Conservation (phyloP, 2,329 filamentous ascomycete species). For the Daldinia sp. region DNA sequence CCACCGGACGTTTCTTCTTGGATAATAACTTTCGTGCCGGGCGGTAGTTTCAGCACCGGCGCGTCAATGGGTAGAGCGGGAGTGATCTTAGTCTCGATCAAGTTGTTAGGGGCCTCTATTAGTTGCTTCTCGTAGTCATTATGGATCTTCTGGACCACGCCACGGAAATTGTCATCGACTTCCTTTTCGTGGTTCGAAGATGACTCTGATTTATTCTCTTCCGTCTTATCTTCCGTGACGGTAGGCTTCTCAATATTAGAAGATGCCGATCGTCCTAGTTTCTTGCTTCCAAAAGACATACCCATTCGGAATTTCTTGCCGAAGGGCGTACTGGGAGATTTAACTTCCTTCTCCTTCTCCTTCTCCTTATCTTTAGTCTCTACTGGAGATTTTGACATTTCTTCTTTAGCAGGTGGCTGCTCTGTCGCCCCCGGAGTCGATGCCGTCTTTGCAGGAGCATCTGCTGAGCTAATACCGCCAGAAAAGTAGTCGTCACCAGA, state of each 20-base stretch:
- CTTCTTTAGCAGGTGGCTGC: constrained; percentile 51
- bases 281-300: constrained; percentile 80
- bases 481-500: constrained; percentile 84
- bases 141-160: constrained; percentile 75
- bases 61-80: constrained; percentile 78
- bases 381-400: constrained; percentile 57
- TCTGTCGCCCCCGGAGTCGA: constrained; percentile 56
- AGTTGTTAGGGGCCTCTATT: constrained; percentile 60
- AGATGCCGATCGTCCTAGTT: constrained; percentile 74
- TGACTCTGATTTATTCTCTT: constrained; percentile 65
- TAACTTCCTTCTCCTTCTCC: constrained; percentile 63
- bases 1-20: constrained; percentile 74
- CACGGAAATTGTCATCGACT: constrained; percentile 77
- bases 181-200: constrained; percentile 74
- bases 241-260: constrained; percentile 76
- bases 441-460: constrained; percentile 56
- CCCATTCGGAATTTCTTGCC: constrained; percentile 48
- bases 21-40: constrained; percentile 71
- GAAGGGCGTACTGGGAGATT: constrained; percentile 64
- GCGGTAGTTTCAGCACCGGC: constrained; percentile 76
- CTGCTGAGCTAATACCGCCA: constrained; percentile 60
- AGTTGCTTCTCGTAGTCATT: constrained; percentile 76
- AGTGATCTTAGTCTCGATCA: constrained; percentile 69
- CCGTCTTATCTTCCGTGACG: constrained; percentile 78
- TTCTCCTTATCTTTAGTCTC: constrained; percentile 65